Base-by-base conservation (phyloP, 768 basidiomycete species). In the Agaricus sinodeliciosus region DNA sequence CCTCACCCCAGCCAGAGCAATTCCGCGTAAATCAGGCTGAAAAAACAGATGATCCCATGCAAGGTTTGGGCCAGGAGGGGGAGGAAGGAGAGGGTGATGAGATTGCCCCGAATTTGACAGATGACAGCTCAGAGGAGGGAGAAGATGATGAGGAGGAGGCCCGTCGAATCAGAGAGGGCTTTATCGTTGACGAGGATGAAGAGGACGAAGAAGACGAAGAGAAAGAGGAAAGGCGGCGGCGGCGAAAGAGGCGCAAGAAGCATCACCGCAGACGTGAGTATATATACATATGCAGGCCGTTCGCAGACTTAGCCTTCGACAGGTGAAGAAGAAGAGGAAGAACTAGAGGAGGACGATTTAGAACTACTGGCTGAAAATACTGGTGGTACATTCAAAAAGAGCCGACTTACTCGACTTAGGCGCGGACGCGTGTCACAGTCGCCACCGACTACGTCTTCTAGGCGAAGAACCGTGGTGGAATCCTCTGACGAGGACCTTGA, bases 61-160 rank as follows among this genome's bases (percentile, higher is more conserved):
- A 70, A 22, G 77, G 72, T 3, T 72, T 76, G 26, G 74, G 71
- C 16, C 72, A 71, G 43, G 82, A 73, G 49, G 83, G 80, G 49
- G 81, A 80, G 49, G 81, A 78, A 42, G 82, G 80, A 48, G 77
- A 70, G 16, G 78, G 76, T 49, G 80, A 73, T 36, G 83, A 83
- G 63, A 75, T 74, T 48, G 78, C 77, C 68, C 73, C 75, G 37
- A 73, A 71, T 50, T 69, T 69, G 51, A 80, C 82, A 16, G 87
- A 88, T 64, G 90, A 93, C 68, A 92, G 90, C 65, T 92, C 90
- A 42, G 90, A 91, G 61, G 89, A 93, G 63, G 86, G 81, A 34
- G 90, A 94, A 35, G 93, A 95, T 44, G 93, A 95, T 63, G 88
- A 84, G 60, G 94, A 95, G 57, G 93, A 93, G 70, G 87, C 74